phyloP scores from a whole-genome alignment of 2,329 filamentous ascomycete genomes.

The Pseudopithomyces chartarum region DNA sequence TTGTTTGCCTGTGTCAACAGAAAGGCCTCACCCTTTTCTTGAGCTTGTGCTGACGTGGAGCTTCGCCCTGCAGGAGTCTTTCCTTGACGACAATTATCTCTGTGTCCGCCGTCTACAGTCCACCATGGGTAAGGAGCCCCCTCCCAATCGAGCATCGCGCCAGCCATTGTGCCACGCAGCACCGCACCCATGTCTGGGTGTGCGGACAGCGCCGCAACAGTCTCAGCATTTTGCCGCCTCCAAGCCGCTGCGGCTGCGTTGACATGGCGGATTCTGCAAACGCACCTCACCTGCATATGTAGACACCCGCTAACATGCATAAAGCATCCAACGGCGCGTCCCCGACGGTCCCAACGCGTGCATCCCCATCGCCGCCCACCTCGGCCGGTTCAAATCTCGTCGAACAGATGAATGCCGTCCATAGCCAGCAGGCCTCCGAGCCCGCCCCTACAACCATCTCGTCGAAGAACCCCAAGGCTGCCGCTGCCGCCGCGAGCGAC shows the following conservation, averaged over 20 bases:
- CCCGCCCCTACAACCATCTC: conserved; percentile 60
- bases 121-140: conserved; percentile 46
- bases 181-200: conserved; percentile 11
- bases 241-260: conserved; percentile 18
- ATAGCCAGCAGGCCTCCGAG: conserved; percentile 47
- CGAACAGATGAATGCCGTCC: conserved; percentile 63
- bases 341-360: conserved; percentile 50
- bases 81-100: conserved; percentile 36
- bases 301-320: conserved; percentile 31
- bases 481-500: conserved; percentile 54
- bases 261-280: background rate
- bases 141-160: conserved; percentile 5
- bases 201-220: conserved; percentile 14
- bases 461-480: conserved; percentile 67
- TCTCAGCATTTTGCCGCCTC: conserved; percentile 12
- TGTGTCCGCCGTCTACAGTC: conserved; percentile 34
- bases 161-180: conserved; percentile 17
- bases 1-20: conserved; percentile 33
- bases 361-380: conserved; percentile 52
- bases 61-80: conserved; percentile 34
- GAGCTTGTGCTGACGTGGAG: conserved; percentile 27
- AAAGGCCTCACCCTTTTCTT: conserved; percentile 18
- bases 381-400: conserved; percentile 62
- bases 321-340: conserved; percentile 54
- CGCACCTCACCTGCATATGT: conserved; percentile 12